Evolutionary conservation across 2,329 filamentous ascomycete species (phyloP).

Genomic region (Aspergillus versicolor): DNA sequence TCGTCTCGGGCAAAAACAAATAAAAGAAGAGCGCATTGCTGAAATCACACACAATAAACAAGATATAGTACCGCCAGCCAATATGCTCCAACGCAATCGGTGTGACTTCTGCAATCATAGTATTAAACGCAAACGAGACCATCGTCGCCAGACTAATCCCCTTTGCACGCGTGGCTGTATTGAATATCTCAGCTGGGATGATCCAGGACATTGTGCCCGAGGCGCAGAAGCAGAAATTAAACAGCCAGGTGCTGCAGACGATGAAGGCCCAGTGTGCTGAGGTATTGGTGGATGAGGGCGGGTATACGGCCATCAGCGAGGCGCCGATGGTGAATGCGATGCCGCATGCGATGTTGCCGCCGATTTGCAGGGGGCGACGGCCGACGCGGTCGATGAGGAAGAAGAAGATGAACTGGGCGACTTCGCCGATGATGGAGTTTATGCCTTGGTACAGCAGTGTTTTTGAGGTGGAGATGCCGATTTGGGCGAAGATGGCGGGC

Average conservation of each 20-base stretch:
- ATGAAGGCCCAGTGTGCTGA: constrained; percentile 9
- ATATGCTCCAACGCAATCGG: constrained; percentile 6
- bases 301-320: constrained; percentile 1
- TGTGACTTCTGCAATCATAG: constrained; percentile 9
- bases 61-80: constrained; percentile 5
- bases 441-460: constrained; percentile 10
- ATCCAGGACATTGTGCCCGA: constrained; percentile 8
- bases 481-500: constrained; percentile 8
- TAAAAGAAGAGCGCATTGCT: not conserved
- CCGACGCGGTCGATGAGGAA: constrained; percentile 12
- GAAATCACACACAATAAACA: constrained; percentile 18
- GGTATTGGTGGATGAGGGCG: not conserved
- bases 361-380: constrained; percentile 3
- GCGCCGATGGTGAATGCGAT: constrained; percentile 8
- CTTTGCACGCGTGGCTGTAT: constrained; percentile 6
- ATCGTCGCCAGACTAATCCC: constrained; percentile 7
- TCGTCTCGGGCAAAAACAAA: constrained; percentile 14
- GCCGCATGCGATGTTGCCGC: constrained; percentile 8
- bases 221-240: constrained; percentile 11
- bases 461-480: constrained; percentile 7
- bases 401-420: constrained; percentile 12
- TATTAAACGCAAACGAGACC: constrained; percentile 10
- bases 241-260: constrained; percentile 9
- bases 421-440: constrained; percentile 9
- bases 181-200: constrained; percentile 5